Base-by-base conservation (phyloP, 352 stramenopile species). In the Phytophthora kernoviae region DNA sequence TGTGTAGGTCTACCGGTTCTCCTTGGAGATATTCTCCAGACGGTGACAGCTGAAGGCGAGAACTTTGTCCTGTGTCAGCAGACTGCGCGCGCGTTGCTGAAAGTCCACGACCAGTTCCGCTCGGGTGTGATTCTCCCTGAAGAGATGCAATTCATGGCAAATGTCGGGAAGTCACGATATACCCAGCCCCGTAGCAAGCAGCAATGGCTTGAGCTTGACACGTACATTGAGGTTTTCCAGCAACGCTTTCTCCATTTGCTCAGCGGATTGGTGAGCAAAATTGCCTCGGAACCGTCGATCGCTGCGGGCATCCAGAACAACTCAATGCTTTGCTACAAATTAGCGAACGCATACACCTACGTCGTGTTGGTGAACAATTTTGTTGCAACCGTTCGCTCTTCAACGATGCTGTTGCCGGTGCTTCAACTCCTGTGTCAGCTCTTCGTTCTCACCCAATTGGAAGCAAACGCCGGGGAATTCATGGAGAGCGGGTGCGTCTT, bases 41-140 rank as follows among this genome's bases (percentile, higher is more conserved):
- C 88, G 39, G 96, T 96, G 45, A 99, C 96, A 1, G 95, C 97
- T n/a, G 96, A 98, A 70, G 96, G 96, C 39, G 96, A 99, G 62
- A 98, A 98, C 75, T 93, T 97, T 54, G 97, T 99, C 64, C 75
- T 99, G 18, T 92, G 92, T 14, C 88, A 98, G 58, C 96, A 99
- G 68, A 83, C 74, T 14, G 67, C 67, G 2, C 74, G 74, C 6
- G 62, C 68, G n/a, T 57, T 88, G 24, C 36, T 85, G 42, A 88
- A 88, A 58, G 39, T 77, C 4, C 63, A 86, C 12, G 53, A 18
- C 0, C 62, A 69, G 26, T 88, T 73, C 55, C 76, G 75, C 21
- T 47, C 58, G 12, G 61, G 40, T 24, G 60, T 33, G 1, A 40
- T 22, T 24, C 54, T 83, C 21, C 77, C 76, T 18, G 62, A 59